Base-by-base conservation (phyloP, 2,329 filamentous ascomycete species). In the Aspergillus cejpii region DNA sequence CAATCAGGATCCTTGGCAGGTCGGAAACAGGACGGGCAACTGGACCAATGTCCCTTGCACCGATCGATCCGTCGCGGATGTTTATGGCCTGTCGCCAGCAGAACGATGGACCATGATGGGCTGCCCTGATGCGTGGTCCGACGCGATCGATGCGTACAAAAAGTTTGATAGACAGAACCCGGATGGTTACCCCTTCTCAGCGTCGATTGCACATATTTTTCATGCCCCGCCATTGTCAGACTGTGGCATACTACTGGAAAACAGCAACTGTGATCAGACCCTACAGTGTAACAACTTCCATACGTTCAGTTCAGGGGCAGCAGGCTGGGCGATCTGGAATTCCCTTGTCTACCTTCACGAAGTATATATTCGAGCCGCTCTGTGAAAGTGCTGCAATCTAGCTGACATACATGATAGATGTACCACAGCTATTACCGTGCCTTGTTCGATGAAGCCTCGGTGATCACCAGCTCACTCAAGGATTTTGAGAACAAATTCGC, bases 401-500 rank as follows among this genome's bases (percentile, higher is more conserved):
- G 5, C 23, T 24, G 23, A 24, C 41, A 8, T 53, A 24, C 8
- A 24, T 5, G 5, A 5, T 24, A 24, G 23, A 5, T 8, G 23
- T 24, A 24, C 23, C 5, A 24, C 5, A 24, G 23, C 23, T 24
- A 24, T 24, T 8, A 24, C 8, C 5, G 8, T 24, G 23, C 23
- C 23, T 24, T 24, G 23, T 24, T 24, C 23, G 8, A 24, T 8
- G 23, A 5, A 5, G 23, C 23, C 23, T 24, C 23, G 23, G 23
- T 33, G 20, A 31, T 41, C 17, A 41, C 40, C 28, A 41, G 21
- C 26, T 39, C 27, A 6, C 33, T 50, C 10, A 37, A 51, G 14
- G 44, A 56, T 37, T 50, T 63, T 27, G 54, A 59, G 43, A 48
- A 57, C 41, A 59, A 31, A 12, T 62, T 65, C 40, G 61, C 60